phyloP scores from a whole-genome alignment of 192 early-diverging fungal genomes.

The Linderina pennispora region DNA sequence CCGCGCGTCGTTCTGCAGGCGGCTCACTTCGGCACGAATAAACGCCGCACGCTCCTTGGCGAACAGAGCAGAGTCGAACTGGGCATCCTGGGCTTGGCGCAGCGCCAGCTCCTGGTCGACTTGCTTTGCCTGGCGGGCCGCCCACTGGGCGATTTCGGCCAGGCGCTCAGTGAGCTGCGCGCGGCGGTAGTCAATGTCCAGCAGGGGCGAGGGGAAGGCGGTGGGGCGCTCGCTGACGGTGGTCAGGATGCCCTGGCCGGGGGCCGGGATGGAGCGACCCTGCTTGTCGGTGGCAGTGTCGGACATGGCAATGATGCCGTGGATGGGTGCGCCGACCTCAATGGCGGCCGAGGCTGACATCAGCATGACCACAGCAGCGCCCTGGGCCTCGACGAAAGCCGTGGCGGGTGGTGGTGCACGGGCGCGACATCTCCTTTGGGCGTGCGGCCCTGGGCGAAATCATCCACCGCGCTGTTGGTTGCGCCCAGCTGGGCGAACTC shows the following conservation, averaged over 20 bases:
- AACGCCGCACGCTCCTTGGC: too few relatives aligned
- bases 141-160: slow-evolving; percentile 11
- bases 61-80: too few relatives aligned
- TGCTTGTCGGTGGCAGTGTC: slow-evolving; percentile 95
- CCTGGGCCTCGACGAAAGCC: slow-evolving; percentile 96
- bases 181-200: slow-evolving; percentile 82
- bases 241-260: slow-evolving; percentile 90
- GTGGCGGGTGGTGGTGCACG: slow-evolving; percentile 76
- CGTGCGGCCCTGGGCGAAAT: slow-evolving; percentile 75
- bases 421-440: slow-evolving; percentile 91
- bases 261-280: slow-evolving; percentile 92
- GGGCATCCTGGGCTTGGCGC: background rate
- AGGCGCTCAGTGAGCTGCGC: slow-evolving; percentile 57
- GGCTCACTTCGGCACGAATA: slow-evolving; percentile 53
- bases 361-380: slow-evolving; percentile 81
- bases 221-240: slow-evolving; percentile 72
- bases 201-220: slow-evolving; percentile 49
- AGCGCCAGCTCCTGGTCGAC: background rate
- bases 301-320: slow-evolving; percentile 79
- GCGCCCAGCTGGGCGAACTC: slow-evolving; percentile 99
- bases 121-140: background rate
- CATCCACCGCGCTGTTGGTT: slow-evolving; percentile 73
- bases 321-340: slow-evolving; percentile 87
- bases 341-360: slow-evolving; percentile 84
- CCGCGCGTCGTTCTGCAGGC: slow-evolving; percentile 67